Base-by-base conservation (phyloP, 768 basidiomycete species). In the Mycena rebaudengoi region DNA sequence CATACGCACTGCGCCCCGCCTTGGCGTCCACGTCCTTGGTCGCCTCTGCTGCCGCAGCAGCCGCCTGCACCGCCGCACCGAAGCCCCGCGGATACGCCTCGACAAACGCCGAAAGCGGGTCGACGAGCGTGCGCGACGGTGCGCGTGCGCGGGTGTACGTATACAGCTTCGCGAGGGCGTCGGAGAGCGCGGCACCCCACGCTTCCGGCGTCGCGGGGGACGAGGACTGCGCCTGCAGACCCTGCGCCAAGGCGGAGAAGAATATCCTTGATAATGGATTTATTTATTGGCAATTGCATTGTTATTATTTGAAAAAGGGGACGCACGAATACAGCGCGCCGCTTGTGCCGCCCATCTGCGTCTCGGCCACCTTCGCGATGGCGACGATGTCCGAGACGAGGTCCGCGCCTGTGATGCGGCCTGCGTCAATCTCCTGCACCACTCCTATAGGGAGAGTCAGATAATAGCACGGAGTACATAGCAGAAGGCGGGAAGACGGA, bases 41-140 rank as follows among this genome's bases (percentile, higher is more conserved):
- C 50, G 76, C 79, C 65, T 92, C 90, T 7, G 95, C 91, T 2
- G 92, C 94, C 6, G 81, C 76, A 14, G 76, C 78, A 0, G 89
- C 92, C 0, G 85, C 87, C 52, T 77, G 76, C 39, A 91, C 88
- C 0, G 94, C 91, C 3, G 71, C 75, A 0, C 71, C 75, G 23
- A 88, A 77, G 58, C 83, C 82, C 26, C 68, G 57, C 2, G 64
- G 62, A 25, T 90, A 78, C 20, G 82, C 76, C 4, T 80, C 74
- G 41, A 91, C 82, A 75, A 97, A 96, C 2, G 92, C 91, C 37
- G 86, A 83, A 21, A 98, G 84, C 8, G 96, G 95, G 77, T 98
- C 96, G n/a, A 98, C 85, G 33, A 98, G 88, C 8, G 96, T 98
- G 70, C 96, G 88, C 2, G 92, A 94, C 4, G 95, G 95, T 3